Evolutionary conservation across 1,284 basidiomycete species (phyloP).

Genomic region (Leccinum subrobustum): DNA sequence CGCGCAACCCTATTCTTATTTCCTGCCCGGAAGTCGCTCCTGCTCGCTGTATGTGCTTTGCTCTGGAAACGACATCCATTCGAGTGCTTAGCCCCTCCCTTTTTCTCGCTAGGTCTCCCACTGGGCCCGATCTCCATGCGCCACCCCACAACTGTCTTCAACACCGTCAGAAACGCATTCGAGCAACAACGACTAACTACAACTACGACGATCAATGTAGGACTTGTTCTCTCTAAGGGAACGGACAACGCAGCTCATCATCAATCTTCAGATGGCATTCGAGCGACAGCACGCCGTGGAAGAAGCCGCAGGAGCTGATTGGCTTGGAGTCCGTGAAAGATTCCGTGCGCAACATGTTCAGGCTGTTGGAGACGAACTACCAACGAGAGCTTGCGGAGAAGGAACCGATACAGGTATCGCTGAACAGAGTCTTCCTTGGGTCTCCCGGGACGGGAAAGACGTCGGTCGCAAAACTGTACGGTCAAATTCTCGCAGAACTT

Average conservation of each 20-base stretch:
- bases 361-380: too few relatives aligned
- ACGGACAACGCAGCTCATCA: neutral
- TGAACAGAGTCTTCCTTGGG: too few relatives aligned
- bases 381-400: too few relatives aligned
- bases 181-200: neutral
- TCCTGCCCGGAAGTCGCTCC: neutral
- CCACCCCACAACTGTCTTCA: neutral
- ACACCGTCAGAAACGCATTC: neutral
- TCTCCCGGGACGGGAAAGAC: too few relatives aligned
- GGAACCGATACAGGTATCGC: too few relatives aligned
- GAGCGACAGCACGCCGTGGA: too few relatives aligned
- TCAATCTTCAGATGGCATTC: neutral
- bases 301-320: too few relatives aligned
- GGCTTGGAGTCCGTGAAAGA: too few relatives aligned
- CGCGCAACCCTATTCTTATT: neutral
- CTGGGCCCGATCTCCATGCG: neutral
- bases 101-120: neutral
- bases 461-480: too few relatives aligned
- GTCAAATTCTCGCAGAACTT: too few relatives aligned
- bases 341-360: too few relatives aligned
- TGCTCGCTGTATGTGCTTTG: neutral
- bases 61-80: neutral
- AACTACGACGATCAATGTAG: neutral
- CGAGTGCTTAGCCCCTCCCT: neutral
- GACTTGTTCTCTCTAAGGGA: neutral